Percentiles rank a stretch among this genome's conserved stretches.
phyloP scores from a whole-genome alignment of 2,329 filamentous ascomycete genomes.

The Fonsecaea erecta region DNA sequence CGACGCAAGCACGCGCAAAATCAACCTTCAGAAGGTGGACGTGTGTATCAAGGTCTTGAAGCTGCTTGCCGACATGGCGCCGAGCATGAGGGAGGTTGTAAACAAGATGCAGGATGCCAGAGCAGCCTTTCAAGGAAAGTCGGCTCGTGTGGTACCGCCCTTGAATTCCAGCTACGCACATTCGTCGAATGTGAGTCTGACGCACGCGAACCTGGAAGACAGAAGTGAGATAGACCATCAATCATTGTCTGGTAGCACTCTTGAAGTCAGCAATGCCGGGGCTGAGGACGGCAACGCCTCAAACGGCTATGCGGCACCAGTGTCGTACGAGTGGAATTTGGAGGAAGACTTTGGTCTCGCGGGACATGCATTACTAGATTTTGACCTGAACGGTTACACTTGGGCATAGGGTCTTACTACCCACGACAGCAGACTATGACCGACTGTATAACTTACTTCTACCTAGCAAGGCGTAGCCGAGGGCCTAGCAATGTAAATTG shows the following conservation, averaged over 20 bases:
- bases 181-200: background rate
- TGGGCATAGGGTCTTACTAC: background rate
- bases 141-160: background rate
- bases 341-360: background rate
- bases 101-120: background rate
- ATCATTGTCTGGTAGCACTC: background rate
- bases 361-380: background rate
- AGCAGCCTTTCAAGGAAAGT: background rate
- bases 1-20: background rate
- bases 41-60: background rate
- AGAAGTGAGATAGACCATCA: background rate
- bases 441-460: too few relatives aligned
- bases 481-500: background rate
- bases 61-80: background rate
- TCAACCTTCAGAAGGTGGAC: background rate
- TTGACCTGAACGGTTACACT: background rate
- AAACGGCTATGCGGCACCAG: background rate
- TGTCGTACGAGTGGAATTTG: background rate
- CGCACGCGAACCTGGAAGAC: background rate
- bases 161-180: background rate
- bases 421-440: background rate
- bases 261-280: background rate
- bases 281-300: background rate
- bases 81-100: conserved; percentile 1
- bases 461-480: background rate